phyloP scores from a whole-genome alignment of 1,284 basidiomycete genomes.

The Ganoderma meredithae region DNA sequence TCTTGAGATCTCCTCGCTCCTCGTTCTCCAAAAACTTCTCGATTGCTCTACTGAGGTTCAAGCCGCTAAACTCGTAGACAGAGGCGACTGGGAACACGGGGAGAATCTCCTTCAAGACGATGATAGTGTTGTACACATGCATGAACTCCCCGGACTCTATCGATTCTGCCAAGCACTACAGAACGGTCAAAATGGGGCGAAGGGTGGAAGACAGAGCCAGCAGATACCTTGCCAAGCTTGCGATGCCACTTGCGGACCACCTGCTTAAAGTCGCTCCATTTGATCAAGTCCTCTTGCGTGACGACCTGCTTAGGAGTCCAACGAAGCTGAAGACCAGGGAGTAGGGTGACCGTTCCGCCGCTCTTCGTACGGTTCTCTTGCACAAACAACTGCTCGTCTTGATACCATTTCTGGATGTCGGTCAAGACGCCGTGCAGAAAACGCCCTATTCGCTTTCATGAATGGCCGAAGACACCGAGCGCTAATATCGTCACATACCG shows the following conservation, averaged over 20 bases:
- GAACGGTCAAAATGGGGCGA: conserved; percentile 3
- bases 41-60: conserved; percentile 68
- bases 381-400: conserved; percentile 70
- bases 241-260: conserved; percentile 86
- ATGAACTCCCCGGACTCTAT: conserved; percentile 87
- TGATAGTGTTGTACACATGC: conserved; percentile 93
- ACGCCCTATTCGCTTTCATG: conserved; percentile 59
- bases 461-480: conserved; percentile 2
- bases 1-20: conserved; percentile 83
- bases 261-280: conserved; percentile 75
- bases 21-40: conserved; percentile 77
- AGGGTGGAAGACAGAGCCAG: background rate
- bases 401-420: conserved; percentile 82
- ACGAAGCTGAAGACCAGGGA: conserved; percentile 71
- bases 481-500: conserved; percentile 52
- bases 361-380: conserved; percentile 72
- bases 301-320: conserved; percentile 55
- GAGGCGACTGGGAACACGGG: conserved; percentile 84
- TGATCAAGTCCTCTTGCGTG: conserved; percentile 63
- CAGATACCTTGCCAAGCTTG: conserved; percentile 65
- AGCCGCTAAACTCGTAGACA: conserved; percentile 60
- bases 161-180: conserved; percentile 67
- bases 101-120: conserved; percentile 89
- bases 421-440: conserved; percentile 84
- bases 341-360: conserved; percentile 66